Evolutionary conservation across 106 monocot species (phyloP).

Genomic region (Dioscorea dumetorum): DNA sequence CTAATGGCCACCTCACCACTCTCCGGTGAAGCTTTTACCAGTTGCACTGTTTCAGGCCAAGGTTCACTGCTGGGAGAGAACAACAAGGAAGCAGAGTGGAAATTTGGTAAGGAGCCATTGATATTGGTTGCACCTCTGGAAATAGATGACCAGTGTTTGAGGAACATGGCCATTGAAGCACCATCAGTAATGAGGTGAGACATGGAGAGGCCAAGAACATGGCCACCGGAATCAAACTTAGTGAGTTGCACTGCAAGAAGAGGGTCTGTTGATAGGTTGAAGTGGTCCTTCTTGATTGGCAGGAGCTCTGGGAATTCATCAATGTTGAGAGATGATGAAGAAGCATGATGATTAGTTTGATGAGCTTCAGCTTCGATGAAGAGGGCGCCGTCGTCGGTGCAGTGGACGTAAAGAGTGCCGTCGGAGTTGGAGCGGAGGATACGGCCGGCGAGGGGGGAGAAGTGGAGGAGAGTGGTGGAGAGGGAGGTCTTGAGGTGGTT

Average conservation of each 20-base stretch:
- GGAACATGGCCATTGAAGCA: constrained; percentile 22
- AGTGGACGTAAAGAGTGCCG: constrained; percentile 14
- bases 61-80: constrained; percentile 8
- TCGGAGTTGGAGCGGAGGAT: constrained; percentile 4
- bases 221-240: constrained; percentile 10
- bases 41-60: neutral
- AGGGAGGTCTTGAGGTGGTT: constrained; percentile 17
- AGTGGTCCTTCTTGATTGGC: constrained; percentile 7
- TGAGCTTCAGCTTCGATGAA: constrained; percentile 12
- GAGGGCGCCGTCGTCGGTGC: constrained; percentile 22
- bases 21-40: too few species aligned
- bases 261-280: neutral
- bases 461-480: constrained; percentile 15
- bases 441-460: constrained; percentile 36
- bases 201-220: constrained; percentile 20
- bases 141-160: constrained; percentile 19
- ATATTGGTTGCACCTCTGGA: too few species aligned
- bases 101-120: too few species aligned
- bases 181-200: constrained; percentile 33
- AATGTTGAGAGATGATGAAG: constrained; percentile 5
- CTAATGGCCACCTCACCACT: neutral
- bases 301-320: constrained; percentile 10
- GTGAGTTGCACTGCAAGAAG: constrained; percentile 24
- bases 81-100: too few species aligned
- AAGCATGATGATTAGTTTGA: neutral